Base-by-base conservation (phyloP, 2,329 filamentous ascomycete species). In the Paecilomyces sp. region DNA sequence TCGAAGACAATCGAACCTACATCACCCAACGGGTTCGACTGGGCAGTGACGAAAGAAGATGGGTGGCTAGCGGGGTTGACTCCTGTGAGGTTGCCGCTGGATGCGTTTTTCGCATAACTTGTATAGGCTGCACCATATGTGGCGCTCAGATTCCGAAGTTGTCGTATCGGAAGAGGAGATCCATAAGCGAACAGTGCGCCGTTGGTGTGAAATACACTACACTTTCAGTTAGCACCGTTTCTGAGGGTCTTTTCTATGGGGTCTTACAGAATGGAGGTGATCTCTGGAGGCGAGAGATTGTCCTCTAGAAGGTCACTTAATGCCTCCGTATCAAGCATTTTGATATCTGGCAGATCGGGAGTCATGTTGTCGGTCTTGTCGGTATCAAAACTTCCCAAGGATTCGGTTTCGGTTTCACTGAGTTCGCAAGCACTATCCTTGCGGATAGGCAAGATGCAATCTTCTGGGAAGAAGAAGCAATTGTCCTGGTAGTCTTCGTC, bases 1-100 rank as follows among this genome's bases (percentile, higher is more conserved):
- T 77, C 75, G 47, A 77, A 77, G 53, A 77, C 73, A 52, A 77
- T 77, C 3, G 75, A 76, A 18, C 75, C 75, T n/a, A 77, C 75
- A 56, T 77, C 72, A 15, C 75, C 75, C 13, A 77, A 65, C 2
- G 75, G 74, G 58, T 76, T 66, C 9, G 75, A 77, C 7, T 74
- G 73, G 3, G 75, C 70, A 11, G 75, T 77, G 53, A 77, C 69
- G 59, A 75, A 77, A 55, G 75, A 77, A 4, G 75, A 77, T 2
- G 75, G 75, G 56, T 77, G 74, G 53, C 71, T 76, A 25, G 74
- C 70, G 1, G 75, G 74, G 61, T 76, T 77, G 36, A 77, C 74
- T 24, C 74, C 75, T 0, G 75, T 77, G 7, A 77, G 67, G 60
- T 77, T 77, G 22, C 75, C 75, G 18, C 65, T 74, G 6, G 75